These are phyloP conservation scores for Trichophyton schoenleinii DNA, from an alignment of 2,329 filamentous ascomycete genomes.

Conservation along the genomic window DNA sequence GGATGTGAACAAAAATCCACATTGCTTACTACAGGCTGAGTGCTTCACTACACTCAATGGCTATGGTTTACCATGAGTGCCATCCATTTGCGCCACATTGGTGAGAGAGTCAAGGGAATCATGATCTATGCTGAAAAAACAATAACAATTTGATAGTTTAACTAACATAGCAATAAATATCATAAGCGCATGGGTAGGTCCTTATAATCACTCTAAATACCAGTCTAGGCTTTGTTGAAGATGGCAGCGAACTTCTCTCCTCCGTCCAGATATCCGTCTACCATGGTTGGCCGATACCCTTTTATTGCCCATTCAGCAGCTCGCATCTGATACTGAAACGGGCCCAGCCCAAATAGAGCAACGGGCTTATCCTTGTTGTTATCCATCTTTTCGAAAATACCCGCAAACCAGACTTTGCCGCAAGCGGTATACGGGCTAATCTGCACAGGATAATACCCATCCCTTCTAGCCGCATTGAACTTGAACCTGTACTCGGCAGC, in stretches of 20 bases:
- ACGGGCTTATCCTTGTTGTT: neutral
- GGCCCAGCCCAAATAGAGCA: slow-evolving; percentile 6
- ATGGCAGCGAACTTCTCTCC: neutral
- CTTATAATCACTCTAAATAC: neutral
- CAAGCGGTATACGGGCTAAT: slow-evolving; percentile 10
- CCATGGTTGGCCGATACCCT: neutral
- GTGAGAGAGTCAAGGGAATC: neutral
- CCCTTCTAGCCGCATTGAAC: slow-evolving; percentile 3
- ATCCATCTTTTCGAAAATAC: slow-evolving; percentile 11
- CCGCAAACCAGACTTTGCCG: slow-evolving; percentile 7
- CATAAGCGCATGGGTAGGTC: neutral
- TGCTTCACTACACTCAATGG: too few relatives aligned
- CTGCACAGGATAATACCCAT: slow-evolving; percentile 10
- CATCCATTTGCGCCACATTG: too few relatives aligned
- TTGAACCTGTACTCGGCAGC: slow-evolving; percentile 4
- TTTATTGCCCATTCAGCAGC: neutral
- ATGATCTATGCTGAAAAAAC: neutral
- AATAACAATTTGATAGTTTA: neutral
- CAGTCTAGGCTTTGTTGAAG: neutral
- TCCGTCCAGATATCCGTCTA: neutral
- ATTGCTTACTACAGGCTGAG: too few relatives aligned
- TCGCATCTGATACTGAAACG: neutral
- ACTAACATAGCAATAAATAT: neutral
- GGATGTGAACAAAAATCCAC: too few relatives aligned
- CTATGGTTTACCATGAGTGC: too few relatives aligned